Evolutionary conservation across 371 early-diverging fungal species (phyloP), one percentile per base, ranked within the genome.

Genomic region (Apophysomyces ossiformis): DNA sequence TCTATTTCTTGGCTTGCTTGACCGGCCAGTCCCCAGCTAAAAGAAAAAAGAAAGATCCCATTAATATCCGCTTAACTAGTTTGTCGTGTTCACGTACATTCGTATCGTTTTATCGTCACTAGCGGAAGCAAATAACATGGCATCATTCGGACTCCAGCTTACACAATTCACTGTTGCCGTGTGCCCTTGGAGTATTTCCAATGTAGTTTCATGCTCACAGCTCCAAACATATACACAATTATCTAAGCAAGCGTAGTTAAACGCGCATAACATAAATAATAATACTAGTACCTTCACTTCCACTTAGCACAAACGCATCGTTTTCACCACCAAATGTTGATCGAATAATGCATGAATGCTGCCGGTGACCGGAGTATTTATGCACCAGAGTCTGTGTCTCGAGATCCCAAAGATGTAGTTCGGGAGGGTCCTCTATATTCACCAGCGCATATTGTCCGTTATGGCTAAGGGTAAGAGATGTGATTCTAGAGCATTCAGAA

Each of bases 41-140:
- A 26, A 16, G 26, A 15, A 62, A 2, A 26, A 26, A 26, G 3
- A 3, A 26, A 26, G 32, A 0, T 26, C 32, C 21, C 13, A 15
- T 58, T 6, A 58, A 13, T 37, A 62, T 69, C 85, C 85, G 8
- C 9, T 21, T n/a, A 9, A 50, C n/a, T 18, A 50, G 16, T 9
- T 18, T 21, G 21, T 50, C 16, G 16, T 45, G 13, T 47, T 50
- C 5, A 50, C 54, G 54, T 89, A 93, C 72, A 96, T 85, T 63
- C 93, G 86, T 37, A 96, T 90, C 2, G 94, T 92, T 50, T 85
- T 77, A 68, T 96, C 96, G 63, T 96, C 96, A n/a, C 92, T 90
- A 7, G 93, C 93, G 4, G 94, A 89, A 6, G 93, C 96, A 77
- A 95, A 84, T 81, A 87, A 82, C 57, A 73, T 72, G 2, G 74